Percentiles rank a stretch among this genome's conserved stretches.
Conservation (phyloP, 371 early-diverging fungal genomes). For the Fennellomyces sp. region DNA sequence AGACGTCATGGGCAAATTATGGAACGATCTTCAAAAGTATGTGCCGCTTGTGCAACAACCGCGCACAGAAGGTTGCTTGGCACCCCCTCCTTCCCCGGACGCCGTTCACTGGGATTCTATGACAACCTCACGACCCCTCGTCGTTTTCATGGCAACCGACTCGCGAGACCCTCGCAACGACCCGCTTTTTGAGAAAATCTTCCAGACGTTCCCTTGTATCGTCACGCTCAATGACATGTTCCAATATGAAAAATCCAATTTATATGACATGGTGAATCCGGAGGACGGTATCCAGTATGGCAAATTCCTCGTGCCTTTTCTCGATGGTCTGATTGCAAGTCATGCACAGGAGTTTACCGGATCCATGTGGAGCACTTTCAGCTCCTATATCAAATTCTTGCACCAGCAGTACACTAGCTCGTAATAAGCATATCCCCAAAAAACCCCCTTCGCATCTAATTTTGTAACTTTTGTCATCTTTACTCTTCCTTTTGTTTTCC, state of each 20-base stretch:
- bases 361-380: conserved; percentile 37
- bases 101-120: conserved; percentile 25
- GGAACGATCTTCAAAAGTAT: conserved; percentile 33
- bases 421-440: not conserved
- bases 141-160: conserved; percentile 52
- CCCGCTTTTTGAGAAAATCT: conserved; percentile 18
- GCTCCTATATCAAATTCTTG: conserved; percentile 28
- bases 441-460: not conserved
- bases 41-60: conserved; percentile 19
- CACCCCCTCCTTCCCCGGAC: not conserved
- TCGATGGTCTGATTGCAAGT: conserved; percentile 48
- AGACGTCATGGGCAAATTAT: conserved; percentile 32
- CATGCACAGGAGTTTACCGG: conserved; percentile 36
- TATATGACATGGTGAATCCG: conserved; percentile 35
- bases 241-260: conserved; percentile 20
- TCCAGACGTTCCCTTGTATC: conserved; percentile 38
- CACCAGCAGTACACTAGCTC: conserved; percentile 12
- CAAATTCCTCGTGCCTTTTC: conserved; percentile 43
- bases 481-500: not conserved
- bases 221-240: conserved; percentile 41
- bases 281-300: conserved; percentile 34
- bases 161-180: conserved; percentile 26
- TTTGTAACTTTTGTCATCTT: not conserved
- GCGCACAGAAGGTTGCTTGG: not conserved
- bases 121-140: conserved; percentile 23